Conservation (phyloP, 495 filamentous ascomycete species). For the Trichocladium uniseriatum region DNA sequence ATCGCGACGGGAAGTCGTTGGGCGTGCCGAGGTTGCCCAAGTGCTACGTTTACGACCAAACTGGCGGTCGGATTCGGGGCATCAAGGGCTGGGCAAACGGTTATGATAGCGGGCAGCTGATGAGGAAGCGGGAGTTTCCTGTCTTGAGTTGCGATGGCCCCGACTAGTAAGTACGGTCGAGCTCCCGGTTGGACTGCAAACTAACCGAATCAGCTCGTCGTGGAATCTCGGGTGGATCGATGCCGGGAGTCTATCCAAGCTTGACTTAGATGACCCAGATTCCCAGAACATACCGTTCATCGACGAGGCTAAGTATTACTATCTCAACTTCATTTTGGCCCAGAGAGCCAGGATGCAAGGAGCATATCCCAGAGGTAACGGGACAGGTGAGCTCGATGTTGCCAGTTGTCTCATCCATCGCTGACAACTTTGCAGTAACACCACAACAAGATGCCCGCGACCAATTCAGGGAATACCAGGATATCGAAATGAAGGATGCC, state of each 20-base stretch:
- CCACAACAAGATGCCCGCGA: background rate
- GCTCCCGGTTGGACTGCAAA: background rate
- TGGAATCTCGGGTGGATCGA: conserved; percentile 22
- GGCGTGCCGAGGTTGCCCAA: conserved; percentile 16
- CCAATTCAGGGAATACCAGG: background rate
- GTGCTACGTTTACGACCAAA: conserved; percentile 27
- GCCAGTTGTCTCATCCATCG: background rate
- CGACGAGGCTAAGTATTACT: conserved; percentile 13
- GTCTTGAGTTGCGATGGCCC: conserved; percentile 33
- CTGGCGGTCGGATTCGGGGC: background rate
- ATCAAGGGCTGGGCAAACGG: conserved; percentile 34
- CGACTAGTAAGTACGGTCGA: conserved; percentile 10
- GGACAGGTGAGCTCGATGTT: background rate
- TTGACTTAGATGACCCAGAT: conserved; percentile 20
- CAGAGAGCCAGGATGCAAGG: background rate
- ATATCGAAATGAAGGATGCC: conserved; percentile 17
- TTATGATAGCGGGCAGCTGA: conserved; percentile 29
- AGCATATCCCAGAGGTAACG: background rate
- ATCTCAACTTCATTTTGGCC: background rate
- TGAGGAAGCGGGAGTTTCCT: conserved; percentile 32
- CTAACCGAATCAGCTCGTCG: conserved; percentile 8
- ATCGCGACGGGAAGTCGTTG: background rate
- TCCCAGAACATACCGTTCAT: conserved; percentile 11
- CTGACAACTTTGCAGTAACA: background rate
- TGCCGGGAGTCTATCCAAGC: conserved; percentile 16